These are phyloP conservation scores for Colletotrichum sp. DNA, from an alignment of 2,329 filamentous ascomycete species.

Conservation along the genomic window DNA sequence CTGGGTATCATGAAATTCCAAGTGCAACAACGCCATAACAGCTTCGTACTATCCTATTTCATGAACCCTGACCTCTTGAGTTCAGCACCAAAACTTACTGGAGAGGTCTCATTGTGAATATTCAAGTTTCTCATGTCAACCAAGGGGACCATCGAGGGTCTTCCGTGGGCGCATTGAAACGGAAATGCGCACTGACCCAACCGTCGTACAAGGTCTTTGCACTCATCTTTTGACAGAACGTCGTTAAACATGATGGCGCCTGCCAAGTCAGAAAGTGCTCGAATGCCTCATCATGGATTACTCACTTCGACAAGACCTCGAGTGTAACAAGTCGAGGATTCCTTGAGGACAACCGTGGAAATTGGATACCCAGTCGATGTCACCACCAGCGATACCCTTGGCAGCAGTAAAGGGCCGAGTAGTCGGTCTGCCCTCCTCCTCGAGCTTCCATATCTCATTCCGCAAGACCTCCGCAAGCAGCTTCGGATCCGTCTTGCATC, in stretches of 20 bases:
- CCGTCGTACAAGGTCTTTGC: conserved; percentile 58
- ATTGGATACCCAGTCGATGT: conserved; percentile 59
- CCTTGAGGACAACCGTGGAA: conserved; percentile 76
- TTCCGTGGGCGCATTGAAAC: conserved; percentile 84
- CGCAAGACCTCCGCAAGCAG: conserved; percentile 78
- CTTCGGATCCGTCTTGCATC: conserved; percentile 75
- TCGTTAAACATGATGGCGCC: conserved; percentile 89
- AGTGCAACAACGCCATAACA: background rate
- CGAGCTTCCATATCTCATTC: conserved; percentile 72
- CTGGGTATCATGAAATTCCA: background rate
- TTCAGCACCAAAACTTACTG: conserved; percentile 8
- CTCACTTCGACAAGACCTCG: conserved; percentile 74
- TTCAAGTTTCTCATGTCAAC: conserved; percentile 49
- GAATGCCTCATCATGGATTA: background rate
- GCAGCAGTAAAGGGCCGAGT: background rate
- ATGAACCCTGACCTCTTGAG: conserved; percentile 2
- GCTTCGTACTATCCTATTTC: background rate
- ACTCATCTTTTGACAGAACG: conserved; percentile 61
- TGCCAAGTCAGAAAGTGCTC: conserved; percentile 26
- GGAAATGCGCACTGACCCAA: conserved; percentile 73
- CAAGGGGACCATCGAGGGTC: conserved; percentile 70
- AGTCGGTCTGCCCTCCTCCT: conserved; percentile 45
- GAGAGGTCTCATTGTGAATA: background rate
- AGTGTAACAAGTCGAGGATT: conserved; percentile 79
- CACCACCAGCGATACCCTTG: background rate